These are phyloP conservation scores for Mucuna pruriens DNA, from an alignment of 306 rosid genomes.

Conservation along the genomic window DNA sequence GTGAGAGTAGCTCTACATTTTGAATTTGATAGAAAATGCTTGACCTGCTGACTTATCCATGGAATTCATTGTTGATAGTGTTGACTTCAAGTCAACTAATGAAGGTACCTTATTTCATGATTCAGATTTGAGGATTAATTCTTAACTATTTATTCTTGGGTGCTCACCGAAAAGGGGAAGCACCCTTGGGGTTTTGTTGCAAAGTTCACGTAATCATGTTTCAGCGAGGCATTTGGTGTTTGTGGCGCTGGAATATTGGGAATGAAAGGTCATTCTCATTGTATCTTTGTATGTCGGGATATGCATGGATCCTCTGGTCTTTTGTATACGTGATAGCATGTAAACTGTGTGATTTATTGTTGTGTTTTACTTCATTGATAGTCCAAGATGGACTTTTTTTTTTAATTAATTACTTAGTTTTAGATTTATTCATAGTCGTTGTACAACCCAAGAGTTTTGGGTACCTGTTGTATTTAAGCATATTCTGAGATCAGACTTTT, in stretches of 20 bases:
- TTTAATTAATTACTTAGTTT: conserved; percentile 12
- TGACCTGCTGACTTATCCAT: conserved; percentile 71
- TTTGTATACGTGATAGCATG: conserved; percentile 52
- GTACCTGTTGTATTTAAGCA: conserved; percentile 1
- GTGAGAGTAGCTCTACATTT: conserved; percentile 84
- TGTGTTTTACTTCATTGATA: conserved; percentile 44
- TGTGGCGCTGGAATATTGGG: conserved; percentile 44
- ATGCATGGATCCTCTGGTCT: conserved; percentile 31
- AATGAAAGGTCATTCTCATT: conserved; percentile 51
- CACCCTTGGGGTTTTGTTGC: conserved; percentile 46
- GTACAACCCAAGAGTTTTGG: conserved; percentile 31
- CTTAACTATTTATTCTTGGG: conserved; percentile 59
- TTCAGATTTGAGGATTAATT: conserved; percentile 50
- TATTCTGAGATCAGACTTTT: neutral
- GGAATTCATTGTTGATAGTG: conserved; percentile 57
- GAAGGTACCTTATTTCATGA: conserved; percentile 52
- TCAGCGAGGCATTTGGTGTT: conserved; percentile 39
- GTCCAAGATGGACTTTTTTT: conserved; percentile 34
- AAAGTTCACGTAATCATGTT: conserved; percentile 43
- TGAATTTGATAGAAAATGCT: conserved; percentile 55
- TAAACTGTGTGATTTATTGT: conserved; percentile 47
- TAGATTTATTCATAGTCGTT: conserved; percentile 25
- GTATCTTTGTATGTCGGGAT: conserved; percentile 47
- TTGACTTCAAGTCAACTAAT: conserved; percentile 58
- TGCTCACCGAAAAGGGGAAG: conserved; percentile 54